Conservation (phyloP, 2,329 filamentous ascomycete genomes). For the Microcera coccophila region DNA sequence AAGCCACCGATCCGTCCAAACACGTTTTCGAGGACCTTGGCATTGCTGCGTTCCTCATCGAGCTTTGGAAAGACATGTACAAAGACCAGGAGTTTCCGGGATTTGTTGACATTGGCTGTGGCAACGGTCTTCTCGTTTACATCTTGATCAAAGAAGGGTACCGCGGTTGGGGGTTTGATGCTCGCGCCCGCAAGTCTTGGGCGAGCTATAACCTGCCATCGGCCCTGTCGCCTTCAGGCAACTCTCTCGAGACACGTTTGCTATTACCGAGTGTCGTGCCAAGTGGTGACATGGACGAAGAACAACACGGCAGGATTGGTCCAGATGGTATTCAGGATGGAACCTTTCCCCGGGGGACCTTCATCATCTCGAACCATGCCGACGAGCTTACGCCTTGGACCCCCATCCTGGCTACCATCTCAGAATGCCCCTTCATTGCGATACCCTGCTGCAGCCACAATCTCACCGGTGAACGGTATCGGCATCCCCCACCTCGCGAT, state of each 20-base stretch:
- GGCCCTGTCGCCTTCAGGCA: conserved; percentile 24
- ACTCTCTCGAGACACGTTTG: conserved; percentile 43
- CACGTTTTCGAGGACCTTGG: conserved; percentile 93
- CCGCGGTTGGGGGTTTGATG: conserved; percentile 86
- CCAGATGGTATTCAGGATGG: conserved; percentile 51
- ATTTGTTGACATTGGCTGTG: conserved; percentile 94
- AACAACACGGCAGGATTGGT: conserved; percentile 11
- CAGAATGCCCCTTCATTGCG: conserved; percentile 76
- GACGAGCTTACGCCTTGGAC: conserved; percentile 97
- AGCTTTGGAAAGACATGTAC: conserved; percentile 88
- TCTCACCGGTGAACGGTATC: conserved; percentile 69
- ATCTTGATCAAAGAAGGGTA: conserved; percentile 80
- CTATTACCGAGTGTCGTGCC: conserved; percentile 46
- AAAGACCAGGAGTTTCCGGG: conserved; percentile 61
- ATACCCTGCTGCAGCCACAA: conserved; percentile 95
- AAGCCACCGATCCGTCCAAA: conserved; percentile 81
- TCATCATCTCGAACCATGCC: conserved; percentile 95
- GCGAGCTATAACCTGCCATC: conserved; percentile 53
- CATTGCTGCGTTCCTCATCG: conserved; percentile 88
- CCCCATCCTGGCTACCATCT: conserved; percentile 75
- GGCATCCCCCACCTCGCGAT: conserved; percentile 57
- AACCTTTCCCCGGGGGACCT: conserved; percentile 68
- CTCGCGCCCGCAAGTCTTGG: conserved; percentile 83
- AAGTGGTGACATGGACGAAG: conserved; percentile 6
- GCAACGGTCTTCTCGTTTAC: conserved; percentile 86